phyloP scores from a whole-genome alignment of 495 filamentous ascomycete genomes.

The Penicillium antarcticum region DNA sequence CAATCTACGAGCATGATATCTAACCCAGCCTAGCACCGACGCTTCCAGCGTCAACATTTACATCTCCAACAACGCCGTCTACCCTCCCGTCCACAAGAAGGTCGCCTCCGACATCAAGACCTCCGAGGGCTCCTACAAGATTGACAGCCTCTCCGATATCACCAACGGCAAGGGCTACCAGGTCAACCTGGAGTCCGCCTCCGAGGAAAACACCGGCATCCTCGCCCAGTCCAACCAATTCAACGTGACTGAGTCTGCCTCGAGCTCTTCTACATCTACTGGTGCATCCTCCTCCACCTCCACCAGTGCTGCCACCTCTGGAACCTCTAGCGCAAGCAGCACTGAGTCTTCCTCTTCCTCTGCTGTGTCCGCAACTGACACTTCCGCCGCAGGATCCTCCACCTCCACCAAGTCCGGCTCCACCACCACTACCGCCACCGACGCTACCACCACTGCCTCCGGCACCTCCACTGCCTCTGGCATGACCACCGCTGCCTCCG shows the following conservation, averaged over 20 bases:
- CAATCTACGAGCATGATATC: background rate
- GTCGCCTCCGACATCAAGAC: constrained; percentile 36
- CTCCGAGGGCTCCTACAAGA: constrained; percentile 34
- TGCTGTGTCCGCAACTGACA: constrained; percentile 4
- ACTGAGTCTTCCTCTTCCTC: background rate
- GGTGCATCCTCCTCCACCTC: constrained; percentile 3
- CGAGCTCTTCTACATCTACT: constrained; percentile 15
- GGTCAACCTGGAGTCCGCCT: constrained; percentile 35
- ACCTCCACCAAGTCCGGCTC: background rate
- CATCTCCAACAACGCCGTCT: constrained; percentile 38
- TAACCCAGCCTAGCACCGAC: constrained; percentile 28
- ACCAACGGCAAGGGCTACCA: constrained; percentile 33
- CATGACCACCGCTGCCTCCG: constrained; percentile 7
- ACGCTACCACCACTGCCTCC: constrained; percentile 7
- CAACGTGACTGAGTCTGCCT: constrained; percentile 26
- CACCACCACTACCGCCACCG: constrained; percentile 9
- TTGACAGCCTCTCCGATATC: constrained; percentile 19
- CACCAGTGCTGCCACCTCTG: background rate
- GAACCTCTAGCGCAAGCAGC: background rate
- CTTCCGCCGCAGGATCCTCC: constrained; percentile 4
- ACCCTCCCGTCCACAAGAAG: constrained; percentile 43
- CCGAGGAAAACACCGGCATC: constrained; percentile 32
- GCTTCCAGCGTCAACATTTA: constrained; percentile 32
- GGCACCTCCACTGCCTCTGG: constrained; percentile 2
- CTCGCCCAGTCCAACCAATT: constrained; percentile 41